These are phyloP conservation scores for Zymoseptoria tritici DNA, from an alignment of 2,329 filamentous ascomycete genomes.

Conservation along the genomic window DNA sequence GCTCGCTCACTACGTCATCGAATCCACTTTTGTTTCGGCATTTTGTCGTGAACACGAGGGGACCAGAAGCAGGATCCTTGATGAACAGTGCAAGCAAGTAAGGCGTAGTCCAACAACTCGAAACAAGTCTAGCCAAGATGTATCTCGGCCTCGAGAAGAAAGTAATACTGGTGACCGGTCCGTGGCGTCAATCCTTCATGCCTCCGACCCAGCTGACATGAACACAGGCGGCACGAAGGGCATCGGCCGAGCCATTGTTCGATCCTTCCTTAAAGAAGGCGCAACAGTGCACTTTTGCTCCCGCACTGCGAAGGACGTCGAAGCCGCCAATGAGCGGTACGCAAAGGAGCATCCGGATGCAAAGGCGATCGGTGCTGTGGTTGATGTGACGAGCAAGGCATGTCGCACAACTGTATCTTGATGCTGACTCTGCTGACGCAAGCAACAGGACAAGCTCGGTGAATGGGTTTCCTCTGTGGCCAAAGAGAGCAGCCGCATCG, in stretches of 20 bases:
- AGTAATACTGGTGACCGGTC: slow-evolving; percentile 31
- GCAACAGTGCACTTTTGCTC: slow-evolving; percentile 29
- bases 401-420: background rate
- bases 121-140: slow-evolving; percentile 18
- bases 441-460: slow-evolving; percentile 6
- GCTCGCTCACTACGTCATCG: too few relatives aligned
- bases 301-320: slow-evolving; percentile 19
- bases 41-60: too few relatives aligned
- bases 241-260: slow-evolving; percentile 25
- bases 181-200: background rate
- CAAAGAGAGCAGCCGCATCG: slow-evolving; percentile 18
- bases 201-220: background rate
- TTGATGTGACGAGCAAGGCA: slow-evolving; percentile 22
- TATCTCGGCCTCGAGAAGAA: slow-evolving; percentile 31
- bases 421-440: background rate
- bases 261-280: slow-evolving; percentile 23
- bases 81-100: too few relatives aligned
- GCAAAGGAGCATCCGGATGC: slow-evolving; percentile 14
- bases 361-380: slow-evolving; percentile 17
- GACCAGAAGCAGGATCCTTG: too few relatives aligned
- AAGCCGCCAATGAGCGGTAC: slow-evolving; percentile 12
- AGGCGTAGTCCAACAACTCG: too few relatives aligned
- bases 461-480: slow-evolving; percentile 20
- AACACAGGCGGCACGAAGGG: slow-evolving; percentile 28
- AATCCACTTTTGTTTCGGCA: too few relatives aligned